Evolutionary conservation across 768 basidiomycete genomes (phyloP).

Genomic region (Pleurotus giganteus): DNA sequence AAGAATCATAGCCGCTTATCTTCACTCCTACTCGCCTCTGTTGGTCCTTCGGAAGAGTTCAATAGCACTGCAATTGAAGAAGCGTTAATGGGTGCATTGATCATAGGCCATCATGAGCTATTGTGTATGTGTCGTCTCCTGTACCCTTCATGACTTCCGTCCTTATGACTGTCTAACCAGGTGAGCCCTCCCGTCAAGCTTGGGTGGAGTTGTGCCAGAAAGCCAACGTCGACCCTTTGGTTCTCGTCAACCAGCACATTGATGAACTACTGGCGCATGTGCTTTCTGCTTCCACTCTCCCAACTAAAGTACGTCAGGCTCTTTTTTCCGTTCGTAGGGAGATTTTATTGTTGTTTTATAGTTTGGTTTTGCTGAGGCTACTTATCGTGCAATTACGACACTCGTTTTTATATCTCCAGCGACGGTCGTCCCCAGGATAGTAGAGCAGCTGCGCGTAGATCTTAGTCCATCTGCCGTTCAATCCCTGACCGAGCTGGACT

Average conservation of each 20-base stretch:
- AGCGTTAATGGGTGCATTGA: constrained; percentile 51
- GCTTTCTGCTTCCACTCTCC: constrained; percentile 42
- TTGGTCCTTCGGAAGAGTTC: constrained; percentile 42
- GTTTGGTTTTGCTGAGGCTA: constrained; percentile 61
- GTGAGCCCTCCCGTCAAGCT: constrained; percentile 50
- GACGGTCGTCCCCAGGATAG: constrained; percentile 61
- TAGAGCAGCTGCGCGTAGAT: constrained; percentile 64
- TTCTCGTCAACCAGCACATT: constrained; percentile 49
- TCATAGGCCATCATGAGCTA: constrained; percentile 72
- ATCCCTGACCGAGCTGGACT: constrained; percentile 65
- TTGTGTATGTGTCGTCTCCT: constrained; percentile 44
- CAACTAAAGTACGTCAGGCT: constrained; percentile 44
- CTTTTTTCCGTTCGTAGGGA: background rate
- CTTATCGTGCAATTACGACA: constrained; percentile 72
- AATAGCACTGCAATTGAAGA: constrained; percentile 39
- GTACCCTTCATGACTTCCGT: background rate
- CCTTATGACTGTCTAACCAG: constrained; percentile 22
- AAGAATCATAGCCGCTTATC: constrained; percentile 55
- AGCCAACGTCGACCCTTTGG: constrained; percentile 63
- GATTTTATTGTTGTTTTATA: constrained; percentile 15
- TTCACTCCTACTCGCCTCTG: constrained; percentile 49
- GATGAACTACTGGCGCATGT: constrained; percentile 49
- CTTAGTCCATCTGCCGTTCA: constrained; percentile 60
- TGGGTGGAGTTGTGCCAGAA: constrained; percentile 87
- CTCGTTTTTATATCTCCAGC: constrained; percentile 79